These are phyloP conservation scores for Hypoxylon lienhwacheense DNA, from an alignment of 495 filamentous ascomycete species.

Conservation along the genomic window DNA sequence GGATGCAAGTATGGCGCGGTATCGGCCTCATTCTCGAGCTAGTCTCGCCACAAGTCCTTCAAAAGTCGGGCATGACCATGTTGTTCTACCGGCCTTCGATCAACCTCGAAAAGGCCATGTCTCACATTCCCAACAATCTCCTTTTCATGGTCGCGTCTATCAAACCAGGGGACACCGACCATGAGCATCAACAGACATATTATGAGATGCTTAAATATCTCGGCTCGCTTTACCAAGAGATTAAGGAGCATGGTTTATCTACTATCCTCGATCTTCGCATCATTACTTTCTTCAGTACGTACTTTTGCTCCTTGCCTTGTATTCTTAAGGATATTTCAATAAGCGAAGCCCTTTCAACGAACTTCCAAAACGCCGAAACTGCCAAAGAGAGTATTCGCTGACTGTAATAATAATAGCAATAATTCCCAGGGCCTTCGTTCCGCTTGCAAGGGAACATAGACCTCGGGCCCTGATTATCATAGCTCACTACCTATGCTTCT, in stretches of 20 bases:
- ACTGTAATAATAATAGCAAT: slow-evolving; percentile 44
- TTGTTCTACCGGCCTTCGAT: slow-evolving; percentile 46
- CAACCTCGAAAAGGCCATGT: slow-evolving; percentile 40
- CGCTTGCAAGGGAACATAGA: slow-evolving; percentile 51
- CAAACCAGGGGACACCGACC: slow-evolving; percentile 37
- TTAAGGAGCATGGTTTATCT: slow-evolving; percentile 41
- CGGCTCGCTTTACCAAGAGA: slow-evolving; percentile 49
- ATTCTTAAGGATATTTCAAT: neutral
- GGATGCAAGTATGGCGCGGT: slow-evolving; percentile 52
- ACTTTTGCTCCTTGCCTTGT: neutral
- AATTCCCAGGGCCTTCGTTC: slow-evolving; percentile 54
- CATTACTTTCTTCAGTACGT: slow-evolving; percentile 44
- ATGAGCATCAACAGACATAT: slow-evolving; percentile 35
- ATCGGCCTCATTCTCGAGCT: slow-evolving; percentile 47
- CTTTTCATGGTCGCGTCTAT: slow-evolving; percentile 49
- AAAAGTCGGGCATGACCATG: slow-evolving; percentile 39
- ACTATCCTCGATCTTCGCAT: slow-evolving; percentile 44
- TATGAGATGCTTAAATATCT: slow-evolving; percentile 45
- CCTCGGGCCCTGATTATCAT: slow-evolving; percentile 59
- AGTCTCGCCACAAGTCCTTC: slow-evolving; percentile 21
- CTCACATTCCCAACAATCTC: slow-evolving; percentile 45
- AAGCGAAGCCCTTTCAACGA: neutral
- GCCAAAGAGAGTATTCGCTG: slow-evolving; percentile 31
- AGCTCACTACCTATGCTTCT: slow-evolving; percentile 50
- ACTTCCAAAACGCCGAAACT: neutral